Evolutionary conservation across 768 basidiomycete genomes (phyloP).

Genomic region (Phylloporus scabripes): DNA sequence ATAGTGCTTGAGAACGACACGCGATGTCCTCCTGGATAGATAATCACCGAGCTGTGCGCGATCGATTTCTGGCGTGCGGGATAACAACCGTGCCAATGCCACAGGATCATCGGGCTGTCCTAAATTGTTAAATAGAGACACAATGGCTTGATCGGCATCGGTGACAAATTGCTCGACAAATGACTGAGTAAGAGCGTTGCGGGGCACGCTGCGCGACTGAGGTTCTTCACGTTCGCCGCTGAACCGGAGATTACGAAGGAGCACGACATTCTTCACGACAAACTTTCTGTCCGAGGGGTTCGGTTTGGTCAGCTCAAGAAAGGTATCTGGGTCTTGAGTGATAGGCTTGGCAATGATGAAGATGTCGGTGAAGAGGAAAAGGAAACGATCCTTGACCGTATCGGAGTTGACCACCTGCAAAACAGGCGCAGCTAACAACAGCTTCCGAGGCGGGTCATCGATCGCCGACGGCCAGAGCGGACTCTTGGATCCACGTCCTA

Average conservation of each 20-base stretch:
- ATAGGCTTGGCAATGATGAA: constrained; percentile 91
- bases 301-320: constrained; percentile 54
- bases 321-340: constrained; percentile 58
- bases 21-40: constrained; percentile 68
- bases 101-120: constrained; percentile 58
- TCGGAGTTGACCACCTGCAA: constrained; percentile 92
- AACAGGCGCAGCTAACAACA: constrained; percentile 80
- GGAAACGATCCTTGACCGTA: constrained; percentile 91
- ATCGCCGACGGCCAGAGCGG: constrained; percentile 58
- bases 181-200: constrained; percentile 58
- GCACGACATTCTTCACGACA: constrained; percentile 85
- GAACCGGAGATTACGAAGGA: constrained; percentile 64
- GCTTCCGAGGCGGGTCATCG: constrained; percentile 82
- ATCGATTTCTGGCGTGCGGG: constrained; percentile 82
- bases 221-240: constrained; percentile 62
- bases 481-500: constrained; percentile 57
- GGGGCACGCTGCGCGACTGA: constrained; percentile 42
- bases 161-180: constrained; percentile 78
- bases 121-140: constrained; percentile 59
- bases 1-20: constrained; percentile 73
- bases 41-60: constrained; percentile 79
- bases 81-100: constrained; percentile 71
- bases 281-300: constrained; percentile 66
- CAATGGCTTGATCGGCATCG: constrained; percentile 76
- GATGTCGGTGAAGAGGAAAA: constrained; percentile 96